These are phyloP conservation scores for Talaromyces sp. DNA, from an alignment of 2,329 filamentous ascomycete species.

Conservation along the genomic window DNA sequence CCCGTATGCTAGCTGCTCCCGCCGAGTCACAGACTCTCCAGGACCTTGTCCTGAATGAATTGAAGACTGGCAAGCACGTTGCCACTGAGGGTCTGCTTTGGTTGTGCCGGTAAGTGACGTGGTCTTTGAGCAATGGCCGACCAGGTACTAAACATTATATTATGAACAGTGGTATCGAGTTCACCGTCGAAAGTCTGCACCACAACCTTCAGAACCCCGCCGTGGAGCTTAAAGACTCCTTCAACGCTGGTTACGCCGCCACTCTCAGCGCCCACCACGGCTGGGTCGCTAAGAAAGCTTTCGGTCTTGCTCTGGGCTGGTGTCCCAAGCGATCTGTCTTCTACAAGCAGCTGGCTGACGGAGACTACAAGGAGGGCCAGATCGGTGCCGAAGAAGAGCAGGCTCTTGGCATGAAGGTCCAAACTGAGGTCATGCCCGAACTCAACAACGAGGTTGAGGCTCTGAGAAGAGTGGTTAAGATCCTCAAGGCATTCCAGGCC, in stretches of 20 bases:
- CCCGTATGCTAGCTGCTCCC: slow-evolving; percentile 77
- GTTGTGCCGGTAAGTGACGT: slow-evolving; percentile 71
- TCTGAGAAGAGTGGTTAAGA: slow-evolving; percentile 75
- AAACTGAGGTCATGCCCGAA: slow-evolving; percentile 53
- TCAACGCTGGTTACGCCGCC: slow-evolving; percentile 78
- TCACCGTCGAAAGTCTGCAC: slow-evolving; percentile 82
- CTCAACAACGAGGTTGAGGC: slow-evolving; percentile 73
- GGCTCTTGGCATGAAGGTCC: neutral
- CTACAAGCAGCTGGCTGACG: slow-evolving; percentile 74
- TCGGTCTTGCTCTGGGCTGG: slow-evolving; percentile 88
- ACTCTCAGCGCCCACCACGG: slow-evolving; percentile 92
- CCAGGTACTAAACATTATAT: neutral
- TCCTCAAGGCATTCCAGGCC: slow-evolving; percentile 68
- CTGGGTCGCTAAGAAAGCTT: slow-evolving; percentile 87
- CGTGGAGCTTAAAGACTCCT: slow-evolving; percentile 82
- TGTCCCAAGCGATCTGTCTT: slow-evolving; percentile 94
- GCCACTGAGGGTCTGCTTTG: slow-evolving; percentile 90
- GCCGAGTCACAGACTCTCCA: slow-evolving; percentile 82
- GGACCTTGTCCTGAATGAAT: slow-evolving; percentile 80
- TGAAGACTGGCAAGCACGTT: slow-evolving; percentile 84
- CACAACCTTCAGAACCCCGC: slow-evolving; percentile 69
- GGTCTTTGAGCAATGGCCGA: neutral
- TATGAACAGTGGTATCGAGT: slow-evolving; percentile 76
- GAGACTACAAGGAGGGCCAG: slow-evolving; percentile 49
- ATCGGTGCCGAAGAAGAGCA: neutral